Conservation (phyloP, 345 rosid species). For the Populus nigra region DNA sequence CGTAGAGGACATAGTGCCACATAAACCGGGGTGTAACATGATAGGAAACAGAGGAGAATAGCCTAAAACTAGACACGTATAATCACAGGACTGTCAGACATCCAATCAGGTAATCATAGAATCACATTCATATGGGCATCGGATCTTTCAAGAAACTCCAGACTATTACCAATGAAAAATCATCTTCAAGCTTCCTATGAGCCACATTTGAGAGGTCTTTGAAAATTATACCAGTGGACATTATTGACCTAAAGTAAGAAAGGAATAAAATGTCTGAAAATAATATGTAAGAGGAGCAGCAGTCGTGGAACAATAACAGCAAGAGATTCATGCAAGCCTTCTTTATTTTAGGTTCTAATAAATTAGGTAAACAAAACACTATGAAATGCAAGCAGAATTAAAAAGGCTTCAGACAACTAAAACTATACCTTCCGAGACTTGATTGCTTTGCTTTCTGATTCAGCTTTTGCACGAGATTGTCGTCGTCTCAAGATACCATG, state of each 20-base stretch:
- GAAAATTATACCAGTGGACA: neutral
- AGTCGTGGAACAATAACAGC: neutral
- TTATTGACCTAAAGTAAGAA: constrained; percentile 7
- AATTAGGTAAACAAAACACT: neutral
- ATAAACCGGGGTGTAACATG: neutral
- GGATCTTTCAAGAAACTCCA: neutral
- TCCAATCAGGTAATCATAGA: neutral
- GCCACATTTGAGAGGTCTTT: neutral
- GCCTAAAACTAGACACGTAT: neutral
- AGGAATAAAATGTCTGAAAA: neutral
- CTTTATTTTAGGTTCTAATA: neutral
- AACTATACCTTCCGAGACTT: constrained; percentile 73
- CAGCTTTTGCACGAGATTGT: constrained; percentile 93
- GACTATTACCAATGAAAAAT: neutral
- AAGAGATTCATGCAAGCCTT: neutral
- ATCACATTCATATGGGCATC: neutral
- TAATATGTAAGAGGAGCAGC: neutral
- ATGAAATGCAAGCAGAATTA: neutral
- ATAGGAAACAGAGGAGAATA: neutral
- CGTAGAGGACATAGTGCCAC: neutral
- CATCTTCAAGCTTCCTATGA: neutral
- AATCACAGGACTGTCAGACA: neutral
- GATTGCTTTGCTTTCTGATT: constrained; percentile 57
- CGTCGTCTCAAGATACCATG: constrained; percentile 95
- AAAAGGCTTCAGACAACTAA: neutral